These are phyloP conservation scores for Solanum boliviense DNA, from an alignment of 257 asterid genomes.

Conservation along the genomic window DNA sequence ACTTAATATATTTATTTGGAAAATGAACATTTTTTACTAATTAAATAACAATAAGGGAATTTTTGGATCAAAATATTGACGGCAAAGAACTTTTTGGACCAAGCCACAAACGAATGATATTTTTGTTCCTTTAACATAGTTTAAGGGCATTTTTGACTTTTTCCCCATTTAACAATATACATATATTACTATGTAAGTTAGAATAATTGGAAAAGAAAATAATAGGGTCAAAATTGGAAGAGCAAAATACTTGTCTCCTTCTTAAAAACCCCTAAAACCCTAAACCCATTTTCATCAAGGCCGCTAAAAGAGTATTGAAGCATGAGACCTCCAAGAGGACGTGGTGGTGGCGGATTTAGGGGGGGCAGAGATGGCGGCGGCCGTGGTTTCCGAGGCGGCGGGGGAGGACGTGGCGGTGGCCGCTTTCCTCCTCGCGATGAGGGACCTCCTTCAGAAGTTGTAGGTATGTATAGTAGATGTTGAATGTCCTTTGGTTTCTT, in stretches of 20 bases:
- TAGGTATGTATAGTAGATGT: slow-evolving; percentile 29
- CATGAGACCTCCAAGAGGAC: slow-evolving; percentile 96
- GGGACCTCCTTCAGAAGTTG: slow-evolving; percentile 60
- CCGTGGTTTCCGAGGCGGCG: slow-evolving; percentile 24
- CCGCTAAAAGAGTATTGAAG: background rate
- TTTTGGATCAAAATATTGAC: too few relatives aligned
- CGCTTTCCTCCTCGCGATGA: slow-evolving; percentile 52
- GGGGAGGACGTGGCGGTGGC: slow-evolving; percentile 34
- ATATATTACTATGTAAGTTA: too few relatives aligned
- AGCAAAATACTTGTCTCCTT: background rate
- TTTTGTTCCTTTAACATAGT: too few relatives aligned
- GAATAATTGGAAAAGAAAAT: background rate
- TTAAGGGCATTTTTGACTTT: fast-evolving
- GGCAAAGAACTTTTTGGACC: too few relatives aligned
- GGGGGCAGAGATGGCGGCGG: slow-evolving; percentile 70
- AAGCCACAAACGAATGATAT: too few relatives aligned
- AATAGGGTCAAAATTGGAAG: background rate
- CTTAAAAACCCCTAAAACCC: slow-evolving; percentile 11
- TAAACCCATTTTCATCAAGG: background rate
- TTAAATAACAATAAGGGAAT: too few relatives aligned
- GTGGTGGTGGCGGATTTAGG: slow-evolving; percentile 70
- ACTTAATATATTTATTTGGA: too few relatives aligned
- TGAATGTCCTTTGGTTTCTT: background rate
- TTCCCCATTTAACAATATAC: too few relatives aligned
- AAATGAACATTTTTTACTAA: too few relatives aligned